Base-by-base conservation (phyloP, 352 stramenopile species). In the Pythium myriotylum region DNA sequence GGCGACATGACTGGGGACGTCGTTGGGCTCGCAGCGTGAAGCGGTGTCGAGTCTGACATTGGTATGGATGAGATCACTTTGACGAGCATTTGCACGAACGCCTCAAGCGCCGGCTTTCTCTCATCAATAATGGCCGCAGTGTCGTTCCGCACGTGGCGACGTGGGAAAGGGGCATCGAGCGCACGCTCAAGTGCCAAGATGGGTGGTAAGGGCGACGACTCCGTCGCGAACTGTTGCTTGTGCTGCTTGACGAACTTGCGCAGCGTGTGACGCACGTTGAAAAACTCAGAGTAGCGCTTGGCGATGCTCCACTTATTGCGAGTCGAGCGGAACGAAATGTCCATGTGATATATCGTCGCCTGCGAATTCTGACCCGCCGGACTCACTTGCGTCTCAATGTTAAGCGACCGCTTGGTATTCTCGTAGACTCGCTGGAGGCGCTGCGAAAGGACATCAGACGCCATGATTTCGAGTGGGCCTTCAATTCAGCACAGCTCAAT, bases 211-310 rank as follows among this genome's bases (percentile, higher is more conserved):
- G 51, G 51, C 17, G 63, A 50, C 13, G 43, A 51, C 16, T 46
- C 48, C 12, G 43, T 32, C 19, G 29, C 29, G 39, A 61, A 51
- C 17, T 68, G 51, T 41, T 58, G 58, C 62, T 88, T 85, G 76
- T 74, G 84, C 26, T 84, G 76, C 68, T 91, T 89, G 56, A 91
- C 32, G 45, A 87, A 87, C 61, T 81, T 83, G 39, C 65, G 67
- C 10, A 94, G 80, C 47, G 76, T 76, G 27, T 74, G 74, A 12
- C 86, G 86, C 19, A 90, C 58, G 20, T 74, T 70, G 70, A 87
- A 91, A 64, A 94, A 94, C 62, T 94, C 86, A 3, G 86, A 94
- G 73, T 92, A 94, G 37, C 86, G 86, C 68, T 92, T 94, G 42
- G 80, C 73, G 54, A 94, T 92, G 62, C 72, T 92, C 86, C 86